Conservation (phyloP, 176 grass and related monocot species). For the Rhipidocladum racemiflorum region DNA sequence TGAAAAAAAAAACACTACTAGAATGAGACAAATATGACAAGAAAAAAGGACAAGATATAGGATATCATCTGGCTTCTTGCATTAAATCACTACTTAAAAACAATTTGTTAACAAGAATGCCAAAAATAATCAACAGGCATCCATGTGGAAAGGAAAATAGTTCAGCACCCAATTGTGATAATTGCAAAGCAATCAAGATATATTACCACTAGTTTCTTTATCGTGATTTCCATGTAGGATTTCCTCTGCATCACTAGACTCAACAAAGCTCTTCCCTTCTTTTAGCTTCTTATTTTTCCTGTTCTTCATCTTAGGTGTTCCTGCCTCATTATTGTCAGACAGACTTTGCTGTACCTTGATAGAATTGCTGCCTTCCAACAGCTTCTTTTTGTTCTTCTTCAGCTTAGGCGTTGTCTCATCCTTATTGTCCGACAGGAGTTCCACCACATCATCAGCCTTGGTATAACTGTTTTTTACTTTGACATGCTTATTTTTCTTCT, state of each 20-base stretch:
- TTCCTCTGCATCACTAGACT: conserved; percentile 33
- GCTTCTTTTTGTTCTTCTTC: conserved; percentile 48
- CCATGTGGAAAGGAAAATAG: not conserved
- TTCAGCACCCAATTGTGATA: not conserved
- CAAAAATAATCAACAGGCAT: not conserved
- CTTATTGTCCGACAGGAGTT: conserved; percentile 26
- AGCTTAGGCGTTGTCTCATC: conserved; percentile 14
- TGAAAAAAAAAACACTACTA: not conserved
- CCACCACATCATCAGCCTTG: conserved; percentile 23
- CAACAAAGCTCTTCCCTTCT: conserved; percentile 34
- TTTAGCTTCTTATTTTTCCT: conserved; percentile 52
- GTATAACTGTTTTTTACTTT: conserved; percentile 29
- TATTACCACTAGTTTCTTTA: conserved; percentile 43
- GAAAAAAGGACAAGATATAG: not conserved
- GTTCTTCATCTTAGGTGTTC: conserved; percentile 40
- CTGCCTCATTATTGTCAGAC: conserved; percentile 25
- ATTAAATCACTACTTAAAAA: not conserved
- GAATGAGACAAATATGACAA: not conserved
- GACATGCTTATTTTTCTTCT: conserved; percentile 49
- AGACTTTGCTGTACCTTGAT: conserved; percentile 4
- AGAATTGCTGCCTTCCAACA: conserved; percentile 34
- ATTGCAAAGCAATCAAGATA: conserved; percentile 18
- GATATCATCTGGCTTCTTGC: not conserved
- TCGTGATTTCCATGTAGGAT: conserved; percentile 29
- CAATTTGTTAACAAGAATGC: conserved; percentile 14